Percentiles rank a stretch among this genome's conserved stretches.
phyloP scores from a whole-genome alignment of 306 rosid genomes.

The Hippophae tibetana region DNA sequence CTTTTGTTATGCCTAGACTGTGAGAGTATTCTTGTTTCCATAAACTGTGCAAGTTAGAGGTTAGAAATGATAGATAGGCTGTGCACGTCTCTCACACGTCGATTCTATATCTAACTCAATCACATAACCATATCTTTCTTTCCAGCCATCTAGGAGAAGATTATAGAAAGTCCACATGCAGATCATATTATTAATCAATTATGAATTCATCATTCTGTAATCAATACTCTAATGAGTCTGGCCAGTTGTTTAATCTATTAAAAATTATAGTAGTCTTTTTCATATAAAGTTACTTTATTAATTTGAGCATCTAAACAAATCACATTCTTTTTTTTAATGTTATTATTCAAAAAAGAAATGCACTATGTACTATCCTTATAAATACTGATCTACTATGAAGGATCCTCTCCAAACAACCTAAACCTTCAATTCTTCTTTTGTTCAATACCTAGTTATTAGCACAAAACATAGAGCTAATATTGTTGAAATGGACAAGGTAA shows the following conservation, averaged over 20 bases:
- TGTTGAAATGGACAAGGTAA: constrained; percentile 72
- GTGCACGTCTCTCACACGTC: constrained; percentile 25
- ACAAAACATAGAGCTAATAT: neutral
- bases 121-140: constrained; percentile 14
- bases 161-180: constrained; percentile 10
- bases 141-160: constrained; percentile 17
- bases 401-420: constrained; percentile 30
- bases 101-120: constrained; percentile 13
- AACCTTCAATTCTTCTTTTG: constrained; percentile 30
- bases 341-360: constrained; percentile 27
- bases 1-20: constrained; percentile 18
- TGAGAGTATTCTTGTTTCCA: constrained; percentile 31
- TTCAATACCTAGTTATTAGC: neutral
- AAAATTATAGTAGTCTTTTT: no score
- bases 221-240: no score
- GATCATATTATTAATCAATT: no score
- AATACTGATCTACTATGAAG: constrained; percentile 48
- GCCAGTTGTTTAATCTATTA: no score
- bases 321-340: constrained; percentile 43
- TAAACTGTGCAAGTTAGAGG: constrained; percentile 16
- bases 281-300: constrained; percentile 29
- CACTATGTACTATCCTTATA: constrained; percentile 48
- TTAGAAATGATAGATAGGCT: constrained; percentile 28
- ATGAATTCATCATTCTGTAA: no score
- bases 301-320: constrained; percentile 59